Conservation (phyloP, 1,284 basidiomycete genomes). For the Malassezia equina region DNA sequence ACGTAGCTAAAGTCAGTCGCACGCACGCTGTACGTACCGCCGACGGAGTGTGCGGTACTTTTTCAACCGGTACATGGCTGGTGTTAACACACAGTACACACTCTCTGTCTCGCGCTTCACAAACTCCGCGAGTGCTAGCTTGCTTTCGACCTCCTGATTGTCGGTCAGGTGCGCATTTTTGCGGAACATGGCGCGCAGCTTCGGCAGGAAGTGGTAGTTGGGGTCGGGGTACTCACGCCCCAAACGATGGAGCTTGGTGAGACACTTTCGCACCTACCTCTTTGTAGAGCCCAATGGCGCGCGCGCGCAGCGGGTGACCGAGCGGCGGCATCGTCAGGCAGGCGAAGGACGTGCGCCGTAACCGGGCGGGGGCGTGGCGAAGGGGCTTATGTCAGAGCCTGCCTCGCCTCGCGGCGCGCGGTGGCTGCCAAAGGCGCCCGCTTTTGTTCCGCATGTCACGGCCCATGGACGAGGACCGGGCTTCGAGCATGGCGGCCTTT, state of each 20-base stretch:
- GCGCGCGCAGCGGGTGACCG: slow-evolving; percentile 37
- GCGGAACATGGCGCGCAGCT: slow-evolving; percentile 34
- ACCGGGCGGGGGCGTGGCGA: background rate
- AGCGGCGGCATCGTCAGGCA: slow-evolving; percentile 30
- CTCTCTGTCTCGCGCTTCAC: slow-evolving; percentile 41
- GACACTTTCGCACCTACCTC: slow-evolving; percentile 20
- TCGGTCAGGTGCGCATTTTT: slow-evolving; percentile 39
- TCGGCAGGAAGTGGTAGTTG: slow-evolving; percentile 41
- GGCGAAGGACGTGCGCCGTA: background rate
- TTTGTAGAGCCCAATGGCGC: slow-evolving; percentile 43
- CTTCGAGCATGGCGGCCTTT: background rate
- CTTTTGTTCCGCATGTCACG: background rate
- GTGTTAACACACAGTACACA: background rate
- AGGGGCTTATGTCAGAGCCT: slow-evolving; percentile 13
- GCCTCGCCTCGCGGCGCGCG: background rate
- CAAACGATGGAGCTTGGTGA: slow-evolving; percentile 34
- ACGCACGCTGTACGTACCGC: slow-evolving; percentile 25
- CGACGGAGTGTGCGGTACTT: slow-evolving; percentile 42
- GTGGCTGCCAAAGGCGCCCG: background rate
- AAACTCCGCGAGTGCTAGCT: slow-evolving; percentile 37
- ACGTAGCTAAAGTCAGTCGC: background rate
- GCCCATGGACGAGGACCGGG: slow-evolving; percentile 4
- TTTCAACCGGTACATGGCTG: slow-evolving; percentile 39
- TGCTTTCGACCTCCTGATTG: slow-evolving; percentile 34
- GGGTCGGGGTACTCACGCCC: slow-evolving; percentile 46